These are phyloP conservation scores for Moringa oleifera DNA, from an alignment of 345 rosid genomes.

Conservation along the genomic window DNA sequence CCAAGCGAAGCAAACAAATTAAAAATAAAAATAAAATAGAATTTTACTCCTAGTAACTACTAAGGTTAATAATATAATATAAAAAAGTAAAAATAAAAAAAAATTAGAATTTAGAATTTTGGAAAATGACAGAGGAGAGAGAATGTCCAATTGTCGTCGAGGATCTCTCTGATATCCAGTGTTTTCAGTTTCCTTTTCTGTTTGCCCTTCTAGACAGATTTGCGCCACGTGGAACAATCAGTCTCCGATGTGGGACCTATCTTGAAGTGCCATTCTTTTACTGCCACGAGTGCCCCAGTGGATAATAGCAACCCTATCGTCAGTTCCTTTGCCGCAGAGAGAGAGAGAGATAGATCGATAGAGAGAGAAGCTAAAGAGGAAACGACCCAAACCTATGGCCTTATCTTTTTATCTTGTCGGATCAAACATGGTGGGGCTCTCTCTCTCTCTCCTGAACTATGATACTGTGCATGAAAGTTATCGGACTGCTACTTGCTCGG, in stretches of 20 bases:
- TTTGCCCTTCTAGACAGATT: no score
- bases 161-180: no score
- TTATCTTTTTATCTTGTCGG: conserved; percentile 36
- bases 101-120: no score
- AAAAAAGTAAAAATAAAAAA: no score
- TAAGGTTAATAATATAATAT: no score
- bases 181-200: no score
- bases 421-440: conserved; percentile 6
- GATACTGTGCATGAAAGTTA: no score
- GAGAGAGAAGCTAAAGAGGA: neutral
- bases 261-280: conserved; percentile 17
- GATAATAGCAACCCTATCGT: conserved; percentile 23
- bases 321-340: neutral
- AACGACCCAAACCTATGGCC: conserved; percentile 7
- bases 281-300: conserved; percentile 32
- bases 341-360: neutral
- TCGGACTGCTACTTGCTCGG: neutral
- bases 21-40: no score
- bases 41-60: no score
- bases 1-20: neutral
- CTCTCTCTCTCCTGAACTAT: neutral
- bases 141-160: no score
- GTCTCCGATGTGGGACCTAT: conserved; percentile 8
- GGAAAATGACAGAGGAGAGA: no score
- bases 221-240: conserved; percentile 27